These are phyloP conservation scores for Cytospora piceae DNA, from an alignment of 2,329 filamentous ascomycete genomes.

Conservation along the genomic window DNA sequence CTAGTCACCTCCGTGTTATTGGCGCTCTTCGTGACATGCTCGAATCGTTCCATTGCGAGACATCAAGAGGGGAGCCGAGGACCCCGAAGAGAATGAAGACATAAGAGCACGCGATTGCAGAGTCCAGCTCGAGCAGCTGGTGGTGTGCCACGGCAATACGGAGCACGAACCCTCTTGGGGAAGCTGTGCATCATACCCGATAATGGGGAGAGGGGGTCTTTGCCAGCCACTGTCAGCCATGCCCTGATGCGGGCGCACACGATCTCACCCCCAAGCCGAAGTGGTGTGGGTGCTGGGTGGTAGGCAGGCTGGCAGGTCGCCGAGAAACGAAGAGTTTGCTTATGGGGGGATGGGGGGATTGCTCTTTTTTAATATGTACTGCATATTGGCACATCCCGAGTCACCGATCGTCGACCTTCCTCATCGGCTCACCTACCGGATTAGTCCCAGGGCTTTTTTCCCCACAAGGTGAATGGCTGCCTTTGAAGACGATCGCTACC, in stretches of 20 bases:
- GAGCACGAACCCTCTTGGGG: background rate
- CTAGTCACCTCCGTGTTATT: too few relatives aligned
- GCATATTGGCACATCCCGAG: background rate
- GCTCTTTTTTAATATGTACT: background rate
- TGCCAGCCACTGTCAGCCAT: background rate
- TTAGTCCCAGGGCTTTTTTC: slow-evolving; percentile 15
- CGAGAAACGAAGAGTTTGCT: too few relatives aligned
- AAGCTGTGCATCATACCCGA: background rate
- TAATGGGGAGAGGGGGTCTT: background rate
- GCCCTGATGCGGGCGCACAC: background rate
- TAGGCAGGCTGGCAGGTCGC: background rate
- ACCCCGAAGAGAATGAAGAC: background rate
- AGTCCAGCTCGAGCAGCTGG: background rate
- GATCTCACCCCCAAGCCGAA: background rate
- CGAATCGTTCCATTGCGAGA: too few relatives aligned
- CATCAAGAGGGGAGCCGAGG: background rate
- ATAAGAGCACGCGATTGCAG: background rate
- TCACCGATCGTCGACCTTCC: slow-evolving; percentile 14
- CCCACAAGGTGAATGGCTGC: slow-evolving; percentile 7
- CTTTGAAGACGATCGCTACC: slow-evolving; percentile 5
- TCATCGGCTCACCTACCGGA: slow-evolving; percentile 14
- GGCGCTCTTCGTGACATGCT: too few relatives aligned
- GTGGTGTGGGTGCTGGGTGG: background rate
- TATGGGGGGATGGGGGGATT: background rate
- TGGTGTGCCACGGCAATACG: background rate